Conservation (phyloP, 257 asterid species). For the Petrea volubilis region DNA sequence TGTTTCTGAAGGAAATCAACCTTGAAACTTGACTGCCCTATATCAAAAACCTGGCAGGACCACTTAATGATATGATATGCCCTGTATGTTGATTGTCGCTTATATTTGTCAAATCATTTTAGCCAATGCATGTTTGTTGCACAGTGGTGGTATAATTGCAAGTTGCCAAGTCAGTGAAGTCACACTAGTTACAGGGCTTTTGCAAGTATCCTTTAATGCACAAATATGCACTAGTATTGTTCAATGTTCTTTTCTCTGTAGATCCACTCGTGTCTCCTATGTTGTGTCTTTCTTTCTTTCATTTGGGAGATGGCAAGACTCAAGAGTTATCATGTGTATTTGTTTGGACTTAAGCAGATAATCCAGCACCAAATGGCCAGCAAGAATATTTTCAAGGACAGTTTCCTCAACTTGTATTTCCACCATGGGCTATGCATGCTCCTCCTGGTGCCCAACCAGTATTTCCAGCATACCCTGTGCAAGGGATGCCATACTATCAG, state of each 20-base stretch:
- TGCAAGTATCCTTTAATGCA: neutral
- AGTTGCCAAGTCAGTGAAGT: conserved; percentile 1
- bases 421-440: conserved; percentile 82
- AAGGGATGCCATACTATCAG: conserved; percentile 91
- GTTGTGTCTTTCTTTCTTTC: conserved; percentile 1
- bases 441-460: conserved; percentile 63
- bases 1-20: neutral
- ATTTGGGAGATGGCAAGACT: neutral
- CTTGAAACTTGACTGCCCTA: neutral
- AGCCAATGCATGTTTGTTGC: conserved; percentile 1
- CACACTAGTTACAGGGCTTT: neutral
- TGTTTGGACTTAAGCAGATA: conserved; percentile 45
- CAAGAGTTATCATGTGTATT: conserved; percentile 19
- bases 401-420: conserved; percentile 66
- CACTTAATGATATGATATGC: neutral
- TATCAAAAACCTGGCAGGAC: neutral
- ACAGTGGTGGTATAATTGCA: neutral
- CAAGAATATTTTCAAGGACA: conserved; percentile 77
- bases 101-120: conserved; percentile 13
- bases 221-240: neutral
- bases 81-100: neutral
- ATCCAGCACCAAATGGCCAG: conserved; percentile 51
- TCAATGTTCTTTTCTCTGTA: neutral
- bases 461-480: conserved; percentile 83
- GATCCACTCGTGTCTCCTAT: neutral